phyloP scores from a whole-genome alignment of 345 rosid genomes.

The Salix arbutifolia region DNA sequence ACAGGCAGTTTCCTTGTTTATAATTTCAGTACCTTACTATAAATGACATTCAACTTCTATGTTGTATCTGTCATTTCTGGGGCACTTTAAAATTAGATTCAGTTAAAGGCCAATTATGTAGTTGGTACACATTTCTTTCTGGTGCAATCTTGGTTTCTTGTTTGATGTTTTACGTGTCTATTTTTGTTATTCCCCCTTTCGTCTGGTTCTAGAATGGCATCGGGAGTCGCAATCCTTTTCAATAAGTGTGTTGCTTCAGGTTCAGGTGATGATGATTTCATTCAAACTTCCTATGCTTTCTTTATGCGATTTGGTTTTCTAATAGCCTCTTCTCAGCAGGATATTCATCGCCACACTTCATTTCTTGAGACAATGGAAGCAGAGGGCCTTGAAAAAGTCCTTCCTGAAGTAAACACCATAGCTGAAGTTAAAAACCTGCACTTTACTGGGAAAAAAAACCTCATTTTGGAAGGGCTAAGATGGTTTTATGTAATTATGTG shows the following conservation, averaged over 20 bases:
- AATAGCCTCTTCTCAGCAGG: constrained; percentile 31
- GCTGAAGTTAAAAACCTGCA: constrained; percentile 51
- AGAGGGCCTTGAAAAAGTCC: constrained; percentile 55
- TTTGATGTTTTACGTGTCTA: not conserved
- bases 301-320: not conserved
- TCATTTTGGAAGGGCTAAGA: not conserved
- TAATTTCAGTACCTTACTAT: not conserved
- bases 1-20: not conserved
- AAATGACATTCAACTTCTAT: not conserved
- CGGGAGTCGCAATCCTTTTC: constrained; percentile 53
- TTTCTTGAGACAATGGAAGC: constrained; percentile 61
- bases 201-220: constrained; percentile 34
- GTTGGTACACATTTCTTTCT: not conserved
- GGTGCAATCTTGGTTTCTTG: not conserved
- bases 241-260: constrained; percentile 69
- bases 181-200: not conserved
- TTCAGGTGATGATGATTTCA: constrained; percentile 48
- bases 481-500: not conserved
- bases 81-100: too few relatives aligned
- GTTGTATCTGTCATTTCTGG: constrained; percentile 9
- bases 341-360: constrained; percentile 44
- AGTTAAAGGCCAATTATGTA: not conserved
- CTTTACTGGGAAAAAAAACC: not conserved
- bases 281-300: not conserved
- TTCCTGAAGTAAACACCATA: constrained; percentile 58